Base-by-base conservation (phyloP, 345 rosid species). In the Noccaea caerulescens region DNA sequence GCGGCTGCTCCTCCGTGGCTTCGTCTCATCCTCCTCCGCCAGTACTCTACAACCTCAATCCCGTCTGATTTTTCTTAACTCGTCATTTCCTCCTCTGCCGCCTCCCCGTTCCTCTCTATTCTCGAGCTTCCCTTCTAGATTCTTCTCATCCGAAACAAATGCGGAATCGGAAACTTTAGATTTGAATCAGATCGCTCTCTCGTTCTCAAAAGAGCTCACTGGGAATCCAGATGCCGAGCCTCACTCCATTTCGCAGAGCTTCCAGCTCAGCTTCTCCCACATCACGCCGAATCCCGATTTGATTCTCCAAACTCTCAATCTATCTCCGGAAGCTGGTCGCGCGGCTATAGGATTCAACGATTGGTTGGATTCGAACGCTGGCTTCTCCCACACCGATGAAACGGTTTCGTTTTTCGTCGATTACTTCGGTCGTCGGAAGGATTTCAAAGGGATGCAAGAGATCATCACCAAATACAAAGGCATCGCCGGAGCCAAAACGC, bases 371-470 rank as follows among this genome's bases (percentile, higher is more conserved):
- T 81, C 79, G 3, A 77, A 49, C 68, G 37, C 77, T 3, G 64
- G 54, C 8, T 94, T 94, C 69, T 61, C 82, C 1, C 93, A 82
- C 60, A 72, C 83, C 3, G 99, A 94, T 33, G 97, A 94, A 69
- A 85, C 97, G 3, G 46, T 85, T 16, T 85, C 99, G n/a, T 78
- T 63, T 43, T 91, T 94, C 44, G 66, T 84, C 7, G 96, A 94
- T 73, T 91, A 85, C 81, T 83, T 91, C 8, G 99, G 99, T n/a
- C 82, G 97, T 53, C 81, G 96, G 53, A 94, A 83, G 63, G 99
- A 94, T 84, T 89, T 94, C 84, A 88, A 89, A 76, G 92, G 92
- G 6, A 79, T 82, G 63, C 84, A 80, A 33, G 96, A 91, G 32
- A n/a, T 94, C 13, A 81, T 91, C 18, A 38, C 76, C 10, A 76